Conservation (phyloP, 768 basidiomycete genomes). For the Rhodotorula kratochvilovae region DNA sequence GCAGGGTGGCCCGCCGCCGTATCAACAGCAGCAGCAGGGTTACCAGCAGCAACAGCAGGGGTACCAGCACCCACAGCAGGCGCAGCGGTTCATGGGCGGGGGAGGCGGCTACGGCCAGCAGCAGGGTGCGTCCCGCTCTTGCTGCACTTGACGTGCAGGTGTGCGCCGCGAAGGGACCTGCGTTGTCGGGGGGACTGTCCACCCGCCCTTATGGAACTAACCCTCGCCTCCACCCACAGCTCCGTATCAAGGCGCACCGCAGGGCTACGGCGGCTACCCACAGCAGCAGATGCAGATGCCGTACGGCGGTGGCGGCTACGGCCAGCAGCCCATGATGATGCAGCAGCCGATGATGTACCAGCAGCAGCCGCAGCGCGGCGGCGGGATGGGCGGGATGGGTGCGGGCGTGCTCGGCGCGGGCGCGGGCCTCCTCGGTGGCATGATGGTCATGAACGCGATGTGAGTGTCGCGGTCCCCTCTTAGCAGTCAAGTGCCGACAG, state of each 20-base stretch:
- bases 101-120: neutral
- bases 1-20: neutral
- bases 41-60: neutral
- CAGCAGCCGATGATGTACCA: neutral
- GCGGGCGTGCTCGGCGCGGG: slow-evolving; percentile 14
- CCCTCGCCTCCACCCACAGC: neutral
- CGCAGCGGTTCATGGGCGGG: neutral
- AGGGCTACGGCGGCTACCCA: neutral
- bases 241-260: neutral
- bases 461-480: too few relatives aligned
- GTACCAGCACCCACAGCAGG: neutral
- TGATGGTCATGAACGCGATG: slow-evolving; percentile 6
- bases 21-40: neutral
- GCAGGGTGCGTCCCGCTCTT: neutral
- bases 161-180: too few relatives aligned
- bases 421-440: slow-evolving; percentile 22
- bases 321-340: neutral
- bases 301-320: slow-evolving; percentile 3
- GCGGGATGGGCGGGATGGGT: slow-evolving; percentile 11
- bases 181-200: too few relatives aligned
- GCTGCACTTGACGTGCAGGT: too few relatives aligned
- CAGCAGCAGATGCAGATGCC: neutral
- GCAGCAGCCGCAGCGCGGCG: slow-evolving; percentile 5
- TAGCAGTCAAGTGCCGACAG: too few relatives aligned
- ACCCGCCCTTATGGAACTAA: too few relatives aligned